Base-by-base conservation (phyloP, 495 filamentous ascomycete species). In the Pseudevernia furfuracea region DNA sequence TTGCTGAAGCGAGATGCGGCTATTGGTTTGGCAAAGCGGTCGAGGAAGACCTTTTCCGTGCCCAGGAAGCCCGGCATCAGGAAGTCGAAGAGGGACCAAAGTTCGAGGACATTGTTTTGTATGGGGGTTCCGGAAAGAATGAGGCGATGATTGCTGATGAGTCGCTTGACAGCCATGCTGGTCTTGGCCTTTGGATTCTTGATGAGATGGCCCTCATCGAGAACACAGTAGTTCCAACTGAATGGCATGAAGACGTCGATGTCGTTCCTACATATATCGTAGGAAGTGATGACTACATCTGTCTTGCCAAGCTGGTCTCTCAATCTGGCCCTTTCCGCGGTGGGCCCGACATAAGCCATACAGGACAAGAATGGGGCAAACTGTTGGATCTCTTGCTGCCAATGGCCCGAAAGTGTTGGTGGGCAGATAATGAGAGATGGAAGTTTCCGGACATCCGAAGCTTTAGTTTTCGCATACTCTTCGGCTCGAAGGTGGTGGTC, bases 81-180 rank as follows among this genome's bases (percentile, higher is more conserved):
- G 79, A 98, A 98, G 75, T 98, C 94, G 70, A 98, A 97, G 10
- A 98, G 83, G 1, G 95, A 97, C 94, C 94, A 98, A n/a, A 98
- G 80, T 71, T 98, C 94, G 11, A 96, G 81, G 25, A 98, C 88
- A 73, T 97, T 98, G 75, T 98, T 98, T 73, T 98, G 94, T 70
- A 98, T 98, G 0, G 94, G 94, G 3, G 94, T 98, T 49, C 94
- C 94, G 17, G 94, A 97, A 8, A 98, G 83, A 66, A 98, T 97
- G 43, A 98, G 80, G 15, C 94, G 90, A 74, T 98, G 94, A 66
- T 97, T 96, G 73, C 90, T 95, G 32, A 81, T 70, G 43, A 98
- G 78, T 48, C 83, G 82, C 79, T 98, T 98, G 66, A 97, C 95
- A 1, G 93, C 92, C 38, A 89, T 74, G 8, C 89, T 95, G 59